Percentiles rank a stretch among this genome's conserved stretches.
These are phyloP conservation scores for Panellus pusillus DNA, from an alignment of 768 basidiomycete genomes.

Conservation along the genomic window DNA sequence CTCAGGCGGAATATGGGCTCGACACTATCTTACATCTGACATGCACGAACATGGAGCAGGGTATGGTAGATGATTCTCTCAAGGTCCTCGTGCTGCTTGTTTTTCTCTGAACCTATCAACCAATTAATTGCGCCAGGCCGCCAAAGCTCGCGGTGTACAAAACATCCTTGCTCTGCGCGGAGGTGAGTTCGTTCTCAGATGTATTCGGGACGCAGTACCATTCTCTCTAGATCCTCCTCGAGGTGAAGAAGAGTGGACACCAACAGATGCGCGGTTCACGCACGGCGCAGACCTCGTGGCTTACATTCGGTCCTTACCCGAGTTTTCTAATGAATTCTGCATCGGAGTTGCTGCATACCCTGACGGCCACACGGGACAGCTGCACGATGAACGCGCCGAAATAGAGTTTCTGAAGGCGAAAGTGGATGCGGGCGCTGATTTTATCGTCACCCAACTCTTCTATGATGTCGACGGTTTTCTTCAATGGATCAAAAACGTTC, in stretches of 20 bases:
- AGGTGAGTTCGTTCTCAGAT: conserved; percentile 45
- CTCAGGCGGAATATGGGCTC: conserved; percentile 70
- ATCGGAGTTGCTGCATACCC: conserved; percentile 98
- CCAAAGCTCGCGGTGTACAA: conserved; percentile 78
- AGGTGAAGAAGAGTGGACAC: conserved; percentile 91
- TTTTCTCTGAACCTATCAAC: conserved; percentile 6
- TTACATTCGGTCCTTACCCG: conserved; percentile 77
- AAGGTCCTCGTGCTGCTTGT: conserved; percentile 48
- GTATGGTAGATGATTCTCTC: conserved; percentile 83
- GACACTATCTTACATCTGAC: conserved; percentile 94
- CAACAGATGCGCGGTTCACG: conserved; percentile 79
- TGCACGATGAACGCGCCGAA: conserved; percentile 57
- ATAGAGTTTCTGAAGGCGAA: conserved; percentile 78
- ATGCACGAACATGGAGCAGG: conserved; percentile 94
- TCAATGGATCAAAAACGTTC: conserved; percentile 71
- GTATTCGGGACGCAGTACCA: neutral
- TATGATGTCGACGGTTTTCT: conserved; percentile 92
- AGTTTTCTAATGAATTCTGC: conserved; percentile 85
- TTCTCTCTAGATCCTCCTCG: conserved; percentile 76
- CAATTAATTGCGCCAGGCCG: conserved; percentile 46
- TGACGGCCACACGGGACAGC: conserved; percentile 76
- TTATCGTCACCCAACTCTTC: conserved; percentile 94
- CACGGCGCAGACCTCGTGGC: conserved; percentile 88
- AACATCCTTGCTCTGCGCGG: conserved; percentile 93
- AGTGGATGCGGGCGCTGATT: conserved; percentile 93